Base-by-base conservation (phyloP, 2,329 filamentous ascomycete genomes). In the Bipolaris oryzae region DNA sequence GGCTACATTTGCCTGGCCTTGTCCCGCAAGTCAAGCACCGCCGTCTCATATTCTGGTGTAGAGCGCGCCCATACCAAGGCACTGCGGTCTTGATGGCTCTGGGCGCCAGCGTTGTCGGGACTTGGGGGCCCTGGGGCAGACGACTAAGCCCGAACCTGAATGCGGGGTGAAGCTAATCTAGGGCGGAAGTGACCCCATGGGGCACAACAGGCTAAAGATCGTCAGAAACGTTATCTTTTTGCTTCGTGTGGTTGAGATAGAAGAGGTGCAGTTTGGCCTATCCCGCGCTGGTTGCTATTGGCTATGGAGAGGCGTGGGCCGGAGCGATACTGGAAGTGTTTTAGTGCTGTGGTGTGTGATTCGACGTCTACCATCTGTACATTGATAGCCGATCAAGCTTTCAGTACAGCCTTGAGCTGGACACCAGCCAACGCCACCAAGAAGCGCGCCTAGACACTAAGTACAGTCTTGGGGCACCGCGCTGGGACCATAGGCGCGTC, bases 121-220 rank as follows among this genome's bases (percentile, higher is more conserved):
- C 28, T 31, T 31, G 23, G n/a, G 37, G 42, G 35, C 28, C 23
- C 15, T 31, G 20, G 18, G 21, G 16, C 38, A 43, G 39, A 42
- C 52, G 5, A 46, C 39, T 31, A 51, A 55, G 53, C 34, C 53
- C 35, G 21, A 34, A 37, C 41, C 44, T 34, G 35, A 51, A 41
- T 55, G 43, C 53, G 53, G 44, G 43, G 39, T 18, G 28, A 33
- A 55, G 28, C 39, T 34, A 48, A 25, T 18, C 18, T 18, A 15
- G 37, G 7, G 18, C 42, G 39, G 23, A 7, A 35, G 39, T 55
- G 23, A 34, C 53, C 48, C 48, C 53, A 46, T 47, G 53, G 48
- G 48, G 44, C 20, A 53, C 7, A 46, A 55, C 44, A 50, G 57
- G 53, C 44, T 59, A 56, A 59, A 53, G 46, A 50, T 13, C n/a